Evolutionary conservation across 2,329 filamentous ascomycete species (phyloP), one percentile per base, ranked within the genome.

Genomic region (Paraphaeosphaeria sporulosa): DNA sequence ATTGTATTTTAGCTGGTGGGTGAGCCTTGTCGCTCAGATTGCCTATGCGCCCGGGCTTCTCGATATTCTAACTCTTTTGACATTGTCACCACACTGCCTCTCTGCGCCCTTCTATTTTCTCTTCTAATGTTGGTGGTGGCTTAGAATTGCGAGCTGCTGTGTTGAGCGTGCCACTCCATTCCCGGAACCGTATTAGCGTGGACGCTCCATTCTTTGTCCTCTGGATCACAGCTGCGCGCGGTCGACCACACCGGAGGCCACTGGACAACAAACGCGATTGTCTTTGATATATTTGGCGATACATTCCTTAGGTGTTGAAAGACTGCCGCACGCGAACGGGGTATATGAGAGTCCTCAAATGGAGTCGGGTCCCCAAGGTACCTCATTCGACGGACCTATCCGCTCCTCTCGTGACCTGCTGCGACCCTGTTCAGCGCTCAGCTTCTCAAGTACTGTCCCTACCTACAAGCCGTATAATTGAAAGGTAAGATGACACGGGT

Each of bases 181-280:
- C 67, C 52, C 63, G 63, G 63, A 58, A 44, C 47, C 34, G 44
- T 40, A 57, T 63, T 69, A 55, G 52, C 23, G 52, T 19, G 42
- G n/a, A 27, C 25, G 38, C 25, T 17, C n/a, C 30, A 55, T 55
- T 25, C 52, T 55, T 55, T 55, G 52, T 55, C 57, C 58, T 44
- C 30, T 52, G 43, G 60, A 61, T 66, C 34, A 50, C 55, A 59
- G 59, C 65, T 63, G 69, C 66, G 64, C 61, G 63, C 67, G 30
- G 51, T 69, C 67, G 57, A 63, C 63, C 65, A 61, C 58, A 63
- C 51, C 36, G 49, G 34, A 53, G 52, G 21, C 53, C 13, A 40
- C 44, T 48, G 36, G 38, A 32, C 48, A 54, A 38, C 44, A 56
- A 68, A 64, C 60, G 58, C 38, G 56, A 59, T 13, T 56, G 50